Base-by-base conservation (phyloP, 2,329 filamentous ascomycete species). In the Fusarium anthophilum region DNA sequence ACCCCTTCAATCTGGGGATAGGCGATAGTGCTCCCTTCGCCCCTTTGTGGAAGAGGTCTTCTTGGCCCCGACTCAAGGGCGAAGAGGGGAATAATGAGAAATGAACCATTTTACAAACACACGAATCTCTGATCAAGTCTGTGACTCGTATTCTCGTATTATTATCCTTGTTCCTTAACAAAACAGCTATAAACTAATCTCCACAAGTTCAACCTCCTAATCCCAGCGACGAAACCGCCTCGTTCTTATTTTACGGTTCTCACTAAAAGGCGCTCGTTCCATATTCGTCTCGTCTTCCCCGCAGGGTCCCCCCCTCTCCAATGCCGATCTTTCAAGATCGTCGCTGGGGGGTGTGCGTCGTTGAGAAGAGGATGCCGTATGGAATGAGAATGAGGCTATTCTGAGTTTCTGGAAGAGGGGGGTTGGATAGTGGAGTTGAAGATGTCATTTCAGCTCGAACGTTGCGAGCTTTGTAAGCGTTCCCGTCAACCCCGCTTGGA, bases 301-400 rank as follows among this genome's bases (percentile, higher is more conserved):
- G 66, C 67, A 70, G 67, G 66, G 67, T 70, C 47, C 67, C 59
- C 43, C 59, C 66, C 32, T 51, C 38, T 54, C 45, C 24, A 26
- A 48, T 14, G 32, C 48, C 32, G 67, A 70, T 70, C 67, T 58
- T 45, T 20, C 38, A 55, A 32, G 67, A 70, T 70, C 67, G 53
- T 70, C 53, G 59, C 15, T 53, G 32, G 43, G 45, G 64, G 65
- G 57, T n/a, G 67, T 54, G 67, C 26, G 22, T n/a, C 35, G 51
- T 63, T 56, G 35, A 35, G 66, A 26, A 57, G 24, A 20, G 28
- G n/a, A 38, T 17, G 26, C 13, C 32, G 22, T n/a, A 28, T 61
- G 32, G 32, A 58, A 51, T 65, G 66, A 58, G 45, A 59, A 70
- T 70, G 67, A 70, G 67, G 67, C 59, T 63, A 65, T 70, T 67